A percentile compares a stretch with the other conserved stretches of the same genome.
Conservation (phyloP, 306 rosid species). For the Gastrolobium bilobum region DNA sequence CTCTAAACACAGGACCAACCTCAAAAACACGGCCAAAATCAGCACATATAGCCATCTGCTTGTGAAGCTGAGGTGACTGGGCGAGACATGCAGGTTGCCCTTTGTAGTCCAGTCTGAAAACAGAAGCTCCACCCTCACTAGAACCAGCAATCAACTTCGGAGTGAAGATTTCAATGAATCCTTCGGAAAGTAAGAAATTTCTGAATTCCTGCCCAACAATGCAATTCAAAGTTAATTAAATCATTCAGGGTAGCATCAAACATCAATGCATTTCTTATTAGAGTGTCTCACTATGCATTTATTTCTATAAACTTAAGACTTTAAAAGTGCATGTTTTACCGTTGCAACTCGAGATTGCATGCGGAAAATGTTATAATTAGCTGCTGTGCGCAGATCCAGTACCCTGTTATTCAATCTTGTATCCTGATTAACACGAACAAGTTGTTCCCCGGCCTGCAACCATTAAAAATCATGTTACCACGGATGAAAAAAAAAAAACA, state of each 20-base stretch:
- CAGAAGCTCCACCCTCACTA: conserved; percentile 99
- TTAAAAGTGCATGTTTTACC: conserved; percentile 47
- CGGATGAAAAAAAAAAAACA: background rate
- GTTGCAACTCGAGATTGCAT: conserved; percentile 71
- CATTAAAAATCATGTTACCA: conserved; percentile 43
- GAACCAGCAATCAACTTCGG: conserved; percentile 90
- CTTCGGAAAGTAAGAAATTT: conserved; percentile 67
- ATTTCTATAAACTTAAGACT: conserved; percentile 4
- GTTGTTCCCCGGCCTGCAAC: conserved; percentile 80
- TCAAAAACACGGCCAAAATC: conserved; percentile 90
- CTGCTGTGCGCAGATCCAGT: conserved; percentile 79
- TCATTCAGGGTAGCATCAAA: background rate
- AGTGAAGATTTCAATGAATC: conserved; percentile 76
- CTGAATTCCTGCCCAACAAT: conserved; percentile 69
- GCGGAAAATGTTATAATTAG: conserved; percentile 84
- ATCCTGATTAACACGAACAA: conserved; percentile 92
- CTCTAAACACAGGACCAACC: conserved; percentile 90
- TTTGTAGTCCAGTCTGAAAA: conserved; percentile 86
- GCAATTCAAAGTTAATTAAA: conserved; percentile 32
- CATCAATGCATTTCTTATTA: background rate
- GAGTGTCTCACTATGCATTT: background rate
- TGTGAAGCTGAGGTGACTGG: conserved; percentile 97
- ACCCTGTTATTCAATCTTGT: conserved; percentile 82
- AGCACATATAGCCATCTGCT: conserved; percentile 94
- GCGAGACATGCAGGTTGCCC: conserved; percentile 94